Evolutionary conservation across 2,329 filamentous ascomycete genomes (phyloP).

Genomic region (Curvularia sp.): DNA sequence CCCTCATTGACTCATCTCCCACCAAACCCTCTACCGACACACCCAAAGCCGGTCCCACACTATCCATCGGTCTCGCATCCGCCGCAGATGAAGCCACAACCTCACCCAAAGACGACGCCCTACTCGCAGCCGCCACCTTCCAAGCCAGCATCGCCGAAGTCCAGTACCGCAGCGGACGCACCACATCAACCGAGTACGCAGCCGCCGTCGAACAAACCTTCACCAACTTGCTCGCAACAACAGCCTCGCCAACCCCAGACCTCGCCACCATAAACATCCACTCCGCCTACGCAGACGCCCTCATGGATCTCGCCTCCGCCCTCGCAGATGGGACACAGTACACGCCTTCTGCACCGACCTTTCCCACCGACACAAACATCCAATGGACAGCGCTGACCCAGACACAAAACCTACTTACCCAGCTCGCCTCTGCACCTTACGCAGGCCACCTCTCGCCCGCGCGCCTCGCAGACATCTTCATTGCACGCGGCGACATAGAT

Average conservation of each 20-base stretch:
- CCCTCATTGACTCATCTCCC: conserved; percentile 42
- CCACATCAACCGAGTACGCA: conserved; percentile 63
- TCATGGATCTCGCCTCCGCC: conserved; percentile 61
- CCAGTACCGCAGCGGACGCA: conserved; percentile 60
- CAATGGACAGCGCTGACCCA: conserved; percentile 46
- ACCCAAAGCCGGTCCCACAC: conserved; percentile 41
- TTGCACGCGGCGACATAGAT: conserved; percentile 44
- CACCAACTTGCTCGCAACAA: conserved; percentile 51
- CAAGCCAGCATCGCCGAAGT: conserved; percentile 63
- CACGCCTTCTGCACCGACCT: conserved; percentile 19
- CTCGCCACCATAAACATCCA: conserved; percentile 60
- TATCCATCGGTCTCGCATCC: conserved; percentile 39
- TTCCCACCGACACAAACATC: conserved; percentile 26
- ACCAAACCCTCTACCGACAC: conserved; percentile 26
- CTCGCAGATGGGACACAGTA: conserved; percentile 43
- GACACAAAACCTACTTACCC: conserved; percentile 39
- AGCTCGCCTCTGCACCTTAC: conserved; percentile 29
- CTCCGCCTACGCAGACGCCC: conserved; percentile 63
- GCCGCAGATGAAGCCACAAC: conserved; percentile 38
- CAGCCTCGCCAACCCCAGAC: conserved; percentile 45
- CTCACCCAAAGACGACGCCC: conserved; percentile 58
- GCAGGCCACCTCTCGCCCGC: conserved; percentile 29
- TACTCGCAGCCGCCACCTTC: conserved; percentile 64
- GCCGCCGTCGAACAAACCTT: conserved; percentile 47
- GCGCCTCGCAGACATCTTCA: conserved; percentile 41